These are phyloP conservation scores for Calonectria montana DNA, from an alignment of 2,329 filamentous ascomycete genomes.

Conservation along the genomic window DNA sequence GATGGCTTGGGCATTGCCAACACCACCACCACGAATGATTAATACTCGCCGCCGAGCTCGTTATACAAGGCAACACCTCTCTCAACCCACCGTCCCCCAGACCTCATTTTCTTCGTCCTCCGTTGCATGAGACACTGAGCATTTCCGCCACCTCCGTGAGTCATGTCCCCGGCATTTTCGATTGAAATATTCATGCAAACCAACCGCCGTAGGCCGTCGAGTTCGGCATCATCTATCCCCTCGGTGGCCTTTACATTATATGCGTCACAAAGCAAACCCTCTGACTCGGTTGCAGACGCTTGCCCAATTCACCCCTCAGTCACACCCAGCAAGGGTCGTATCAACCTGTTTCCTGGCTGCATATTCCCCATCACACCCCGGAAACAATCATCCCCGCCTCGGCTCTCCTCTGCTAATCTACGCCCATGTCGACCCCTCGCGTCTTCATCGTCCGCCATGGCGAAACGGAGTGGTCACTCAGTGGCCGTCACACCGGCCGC, in stretches of 20 bases:
- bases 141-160: not conserved
- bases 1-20: not conserved
- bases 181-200: slow-evolving; percentile 14
- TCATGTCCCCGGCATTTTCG: not conserved
- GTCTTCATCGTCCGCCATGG: slow-evolving; percentile 90
- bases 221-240: not conserved
- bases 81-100: not conserved
- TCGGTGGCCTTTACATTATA: not conserved
- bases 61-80: slow-evolving; percentile 11
- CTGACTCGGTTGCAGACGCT: slow-evolving; percentile 8
- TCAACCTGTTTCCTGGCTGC: not conserved
- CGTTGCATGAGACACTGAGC: not conserved
- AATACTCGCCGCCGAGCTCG: not conserved
- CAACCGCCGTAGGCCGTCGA: not conserved
- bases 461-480: slow-evolving; percentile 95
- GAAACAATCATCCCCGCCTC: not conserved
- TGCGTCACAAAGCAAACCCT: not conserved
- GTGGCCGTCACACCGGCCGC: slow-evolving; percentile 83
- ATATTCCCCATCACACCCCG: slow-evolving; percentile 29
- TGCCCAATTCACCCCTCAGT: not conserved
- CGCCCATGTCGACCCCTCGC: slow-evolving; percentile 66
- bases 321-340: not conserved
- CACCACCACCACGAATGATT: slow-evolving; percentile 7
- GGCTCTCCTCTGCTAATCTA: not conserved
- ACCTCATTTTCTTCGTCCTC: not conserved